phyloP scores from a whole-genome alignment of 345 rosid species.

The Camelina neglecta region DNA sequence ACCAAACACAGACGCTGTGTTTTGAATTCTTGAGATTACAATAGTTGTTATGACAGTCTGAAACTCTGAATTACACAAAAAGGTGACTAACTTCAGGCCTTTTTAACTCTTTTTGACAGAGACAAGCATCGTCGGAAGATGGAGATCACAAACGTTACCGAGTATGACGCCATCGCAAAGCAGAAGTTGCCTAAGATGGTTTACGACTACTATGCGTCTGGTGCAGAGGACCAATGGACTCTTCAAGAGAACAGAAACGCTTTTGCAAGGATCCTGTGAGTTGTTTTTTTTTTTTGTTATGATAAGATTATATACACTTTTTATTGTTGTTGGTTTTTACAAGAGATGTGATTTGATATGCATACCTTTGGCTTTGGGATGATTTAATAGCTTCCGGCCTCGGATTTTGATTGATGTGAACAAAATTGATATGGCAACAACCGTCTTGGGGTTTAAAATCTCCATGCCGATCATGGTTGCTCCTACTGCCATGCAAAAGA shows the following conservation, averaged over 20 bases:
- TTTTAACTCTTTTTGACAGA: constrained; percentile 23
- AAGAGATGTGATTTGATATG: constrained; percentile 16
- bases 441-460: constrained; percentile 78
- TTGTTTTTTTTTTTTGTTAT: not conserved
- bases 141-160: constrained; percentile 79
- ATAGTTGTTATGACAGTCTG: not conserved
- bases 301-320: not conserved
- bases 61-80: not conserved
- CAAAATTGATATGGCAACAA: constrained; percentile 77
- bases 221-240: constrained; percentile 85
- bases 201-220: constrained; percentile 80
- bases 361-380: not conserved
- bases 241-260: constrained; percentile 71
- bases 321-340: constrained; percentile 7
- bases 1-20: constrained; percentile 17
- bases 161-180: constrained; percentile 75
- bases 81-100: constrained; percentile 11
- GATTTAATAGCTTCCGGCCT: constrained; percentile 65
- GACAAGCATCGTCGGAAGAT: constrained; percentile 33
- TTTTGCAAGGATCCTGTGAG: constrained; percentile 77
- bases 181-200: constrained; percentile 81
- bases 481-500: constrained; percentile 87
- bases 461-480: constrained; percentile 96
- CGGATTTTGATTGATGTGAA: constrained; percentile 84
- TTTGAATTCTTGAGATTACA: not conserved